Base-by-base conservation (phyloP, 1,139 yeast species). In the Zygosaccharomyces pseudobailii region DNA sequence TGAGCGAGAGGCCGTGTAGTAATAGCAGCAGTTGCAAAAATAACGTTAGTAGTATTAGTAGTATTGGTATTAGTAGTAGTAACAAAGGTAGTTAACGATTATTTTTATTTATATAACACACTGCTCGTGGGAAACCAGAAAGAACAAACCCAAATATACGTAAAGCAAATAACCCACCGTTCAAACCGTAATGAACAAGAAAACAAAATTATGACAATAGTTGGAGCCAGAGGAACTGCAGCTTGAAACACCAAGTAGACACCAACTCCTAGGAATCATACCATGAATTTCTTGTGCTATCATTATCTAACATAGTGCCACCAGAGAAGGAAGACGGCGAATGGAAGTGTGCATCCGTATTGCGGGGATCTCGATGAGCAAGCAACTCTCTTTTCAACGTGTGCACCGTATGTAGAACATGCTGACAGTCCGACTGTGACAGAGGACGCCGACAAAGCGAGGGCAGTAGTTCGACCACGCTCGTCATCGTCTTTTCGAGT, bases 401-500 rank as follows among this genome's bases (percentile, higher is more conserved):
- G n/a, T 23, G 25, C 32, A 38, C 22, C n/a, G 33, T 38, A 17
- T 13, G 30, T 20, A 38, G 19, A 17, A 38, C 33, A 9, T 27
- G 33, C 31, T 38, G 41, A 19, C 24, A 17, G 34, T 38, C 13
- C 10, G 30, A 23, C 23, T 38, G 41, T 28, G 22, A 28, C 13
- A 28, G 23, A 6, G 41, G 33, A 13, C 32, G 33, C 34, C 22
- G 39, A 23, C 42, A 43, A 17, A 48, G 28, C 22, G 41, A 34
- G 23, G 51, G 51, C 20, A 48, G 31, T 30, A 48, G 32, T 17
- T 48, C 51, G 5, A 44, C 47, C 7, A 48, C 43, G 10, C 36
- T 36, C 4, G 42, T 35, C 20, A 48, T 36, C 5, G 51, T 42
- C 20, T 38, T 46, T 20, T 42, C 40, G 27, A 48, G 24, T 4